Conservation (phyloP, 805 yeast genomes). For the Ascoidea asiatica region DNA sequence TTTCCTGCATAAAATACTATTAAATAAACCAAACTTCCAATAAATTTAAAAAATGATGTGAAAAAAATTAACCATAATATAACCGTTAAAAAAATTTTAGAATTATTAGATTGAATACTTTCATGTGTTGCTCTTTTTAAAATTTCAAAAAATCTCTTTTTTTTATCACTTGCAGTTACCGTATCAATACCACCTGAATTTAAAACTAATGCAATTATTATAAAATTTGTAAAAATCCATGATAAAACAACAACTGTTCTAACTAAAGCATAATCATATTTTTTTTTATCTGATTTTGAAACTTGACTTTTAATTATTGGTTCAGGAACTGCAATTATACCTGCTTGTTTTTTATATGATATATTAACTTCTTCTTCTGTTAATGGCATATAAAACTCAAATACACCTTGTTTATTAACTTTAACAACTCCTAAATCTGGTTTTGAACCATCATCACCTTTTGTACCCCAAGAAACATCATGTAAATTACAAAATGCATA, state of each 20-base stretch:
- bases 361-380: conserved; percentile 67
- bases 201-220: conserved; percentile 69
- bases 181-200: conserved; percentile 59
- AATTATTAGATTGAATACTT: too few species aligned
- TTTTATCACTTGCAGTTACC: conserved; percentile 13
- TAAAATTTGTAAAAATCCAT: conserved; percentile 83
- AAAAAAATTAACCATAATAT: conserved; percentile 51
- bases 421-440: conserved; percentile 63
- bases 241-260: conserved; percentile 79
- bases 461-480: conserved; percentile 96
- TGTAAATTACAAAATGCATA: conserved; percentile 95
- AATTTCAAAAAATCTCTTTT: conserved; percentile 21
- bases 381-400: conserved; percentile 65
- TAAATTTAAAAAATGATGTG: conserved; percentile 40
- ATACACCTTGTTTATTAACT: conserved; percentile 48
- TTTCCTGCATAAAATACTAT: conserved; percentile 5
- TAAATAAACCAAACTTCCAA: conserved; percentile 40
- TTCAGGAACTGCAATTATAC: conserved; percentile 29
- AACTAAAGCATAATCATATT: conserved; percentile 62
- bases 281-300: conserved; percentile 14
- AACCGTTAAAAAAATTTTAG: conserved; percentile 32
- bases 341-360: conserved; percentile 53
- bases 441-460: conserved; percentile 59
- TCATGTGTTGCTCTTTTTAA: conserved; percentile 19
- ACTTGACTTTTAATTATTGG: conserved; percentile 18